These are phyloP conservation scores for Polychytrium aggregatum DNA, from an alignment of 192 early-diverging fungal species.

Conservation along the genomic window DNA sequence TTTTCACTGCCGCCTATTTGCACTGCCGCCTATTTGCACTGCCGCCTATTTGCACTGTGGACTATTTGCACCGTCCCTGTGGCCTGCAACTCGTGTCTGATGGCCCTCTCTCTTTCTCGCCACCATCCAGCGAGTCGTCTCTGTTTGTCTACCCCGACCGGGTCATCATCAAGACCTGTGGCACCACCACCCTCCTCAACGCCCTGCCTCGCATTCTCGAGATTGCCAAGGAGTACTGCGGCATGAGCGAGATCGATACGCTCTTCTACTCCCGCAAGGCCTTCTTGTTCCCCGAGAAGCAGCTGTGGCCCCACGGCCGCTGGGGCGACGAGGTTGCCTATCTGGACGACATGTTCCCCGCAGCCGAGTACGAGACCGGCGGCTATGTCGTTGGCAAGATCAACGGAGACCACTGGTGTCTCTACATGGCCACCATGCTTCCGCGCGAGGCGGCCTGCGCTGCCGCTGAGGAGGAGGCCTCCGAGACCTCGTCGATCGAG, in stretches of 20 bases:
- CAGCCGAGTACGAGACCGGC: slow-evolving; percentile 34
- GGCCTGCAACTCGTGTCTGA: no score
- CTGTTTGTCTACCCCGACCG: slow-evolving; percentile 97
- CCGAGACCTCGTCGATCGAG: neutral
- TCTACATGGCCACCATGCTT: slow-evolving; percentile 61
- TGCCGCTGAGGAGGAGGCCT: slow-evolving; percentile 7
- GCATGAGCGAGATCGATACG: slow-evolving; percentile 58
- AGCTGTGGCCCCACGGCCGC: slow-evolving; percentile 73
- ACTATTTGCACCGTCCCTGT: no score
- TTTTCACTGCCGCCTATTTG: no score
- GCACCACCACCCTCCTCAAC: slow-evolving; percentile 86
- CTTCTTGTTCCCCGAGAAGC: slow-evolving; percentile 91
- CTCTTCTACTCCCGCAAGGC: slow-evolving; percentile 94
- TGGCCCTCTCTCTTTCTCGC: neutral
- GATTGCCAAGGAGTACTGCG: slow-evolving; percentile 58
- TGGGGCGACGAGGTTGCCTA: slow-evolving; percentile 80
- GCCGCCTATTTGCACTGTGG: no score
- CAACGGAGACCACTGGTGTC: slow-evolving; percentile 93
- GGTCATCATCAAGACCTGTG: slow-evolving; percentile 94
- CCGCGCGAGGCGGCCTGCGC: slow-evolving; percentile 7
- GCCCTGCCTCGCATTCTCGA: slow-evolving; percentile 78
- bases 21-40: no score
- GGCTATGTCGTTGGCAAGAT: slow-evolving; percentile 89
- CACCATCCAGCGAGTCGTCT: slow-evolving; percentile 67
- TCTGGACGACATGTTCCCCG: slow-evolving; percentile 37